Percentiles rank a stretch among this genome's conserved stretches.
Conservation (phyloP, 2,329 filamentous ascomycete genomes). For the Diaporthe citriasiana region DNA sequence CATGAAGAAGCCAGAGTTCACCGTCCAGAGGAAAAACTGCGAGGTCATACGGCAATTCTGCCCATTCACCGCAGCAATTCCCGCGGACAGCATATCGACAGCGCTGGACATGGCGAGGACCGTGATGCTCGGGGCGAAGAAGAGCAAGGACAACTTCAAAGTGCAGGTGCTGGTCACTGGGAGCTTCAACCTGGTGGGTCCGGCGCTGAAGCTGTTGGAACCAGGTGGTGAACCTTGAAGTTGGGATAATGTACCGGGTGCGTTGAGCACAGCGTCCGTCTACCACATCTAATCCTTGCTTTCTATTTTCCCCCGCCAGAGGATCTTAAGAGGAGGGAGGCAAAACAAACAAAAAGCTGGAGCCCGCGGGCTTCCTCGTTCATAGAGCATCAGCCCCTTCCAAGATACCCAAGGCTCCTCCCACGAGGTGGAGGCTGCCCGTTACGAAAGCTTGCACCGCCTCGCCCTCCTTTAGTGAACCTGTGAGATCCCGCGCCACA, state of each 20-base stretch:
- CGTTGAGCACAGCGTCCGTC: conserved; percentile 40
- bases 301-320: background rate
- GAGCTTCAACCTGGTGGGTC: conserved; percentile 74
- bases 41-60: conserved; percentile 40
- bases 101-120: conserved; percentile 37
- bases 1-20: conserved; percentile 37
- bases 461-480: conserved; percentile 45
- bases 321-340: conserved; percentile 1
- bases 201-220: conserved; percentile 64
- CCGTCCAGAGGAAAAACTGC: conserved; percentile 39
- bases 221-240: conserved; percentile 44
- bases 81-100: conserved; percentile 37
- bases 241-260: conserved; percentile 41
- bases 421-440: conserved; percentile 63
- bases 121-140: conserved; percentile 27
- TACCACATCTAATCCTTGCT: conserved; percentile 3
- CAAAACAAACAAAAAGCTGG: background rate
- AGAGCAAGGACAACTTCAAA: conserved; percentile 41
- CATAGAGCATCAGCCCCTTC: conserved; percentile 49
- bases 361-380: background rate
- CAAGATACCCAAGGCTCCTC: conserved; percentile 54
- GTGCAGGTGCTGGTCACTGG: conserved; percentile 66
- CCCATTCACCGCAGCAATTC: conserved; percentile 24
- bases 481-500: conserved; percentile 56
- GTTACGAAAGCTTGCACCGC: conserved; percentile 62